Evolutionary conservation across 116 monocot species (phyloP), one percentile per base, ranked within the genome.

Genomic region (Zostera marina): DNA sequence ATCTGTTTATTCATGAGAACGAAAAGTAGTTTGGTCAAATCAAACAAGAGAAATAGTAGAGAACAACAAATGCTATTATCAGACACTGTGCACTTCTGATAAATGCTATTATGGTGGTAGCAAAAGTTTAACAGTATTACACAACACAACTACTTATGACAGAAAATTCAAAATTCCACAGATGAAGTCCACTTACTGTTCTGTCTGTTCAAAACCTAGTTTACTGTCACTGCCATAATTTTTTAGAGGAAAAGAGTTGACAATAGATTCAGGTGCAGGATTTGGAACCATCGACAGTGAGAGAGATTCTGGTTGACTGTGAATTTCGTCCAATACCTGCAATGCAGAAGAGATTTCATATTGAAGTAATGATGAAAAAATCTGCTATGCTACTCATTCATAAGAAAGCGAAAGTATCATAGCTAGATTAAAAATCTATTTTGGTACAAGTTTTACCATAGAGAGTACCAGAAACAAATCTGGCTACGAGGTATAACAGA

Each of bases 311-410:
- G 89, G 84, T 47, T 89, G 84, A 16, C 76, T 84, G 62, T 84
- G 83, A 41, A 89, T 89, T 76, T 89, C 84, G 69, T 89, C 89
- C 68, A 89, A 65, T 20, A 89, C 80, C 89, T 89, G 70, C 56
- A 56, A 56, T 6, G 15, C 56, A 56, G 38, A 8, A 19, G 5
- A 32, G 32, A 5, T 21, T 51, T 20, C 2, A 51, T 19, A 21
- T 13, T 0, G 9, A 7, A 5, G 20, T 19, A 15, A 19, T 51
- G 19, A 19, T 47, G 20, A 7, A 51, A 51, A 19, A 3, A 32
- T 32, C 32, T 32, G 32, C 5, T 32, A 32, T 32, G 32, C 5
- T n/a, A n/a, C n/a, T n/a, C n/a, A n/a, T n/a, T n/a, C n/a, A 32
- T 32, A 32, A 32, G 32, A 5, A 32, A 32, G 32, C 32, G n/a